Percentiles rank a stretch among this genome's conserved stretches.
Evolutionary conservation across 257 asterid genomes (phyloP).

Genomic region (Galeopsis tetrahit): DNA sequence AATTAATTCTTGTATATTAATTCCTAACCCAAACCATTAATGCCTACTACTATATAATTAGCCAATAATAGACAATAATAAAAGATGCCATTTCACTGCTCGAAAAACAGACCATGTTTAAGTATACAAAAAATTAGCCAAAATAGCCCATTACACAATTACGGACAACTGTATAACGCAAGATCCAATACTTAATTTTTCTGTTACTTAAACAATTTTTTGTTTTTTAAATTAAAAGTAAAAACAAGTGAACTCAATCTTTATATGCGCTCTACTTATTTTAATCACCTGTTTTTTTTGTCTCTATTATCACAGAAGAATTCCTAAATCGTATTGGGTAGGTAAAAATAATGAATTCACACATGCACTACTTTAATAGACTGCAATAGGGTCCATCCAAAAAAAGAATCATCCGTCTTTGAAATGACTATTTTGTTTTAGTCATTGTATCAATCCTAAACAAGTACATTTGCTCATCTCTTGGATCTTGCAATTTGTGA

Average conservation of each 20-base stretch:
- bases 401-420: not conserved
- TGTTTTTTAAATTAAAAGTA: too few relatives aligned
- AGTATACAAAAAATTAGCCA: conserved; percentile 21
- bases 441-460: conserved; percentile 1
- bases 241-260: conserved; percentile 4
- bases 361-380: conserved; percentile 21
- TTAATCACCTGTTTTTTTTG: conserved; percentile 40
- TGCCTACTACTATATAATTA: not conserved
- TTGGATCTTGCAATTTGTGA: conserved; percentile 36
- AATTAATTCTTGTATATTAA: too few relatives aligned
- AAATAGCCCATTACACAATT: conserved; percentile 24
- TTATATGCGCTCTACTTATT: conserved; percentile 22
- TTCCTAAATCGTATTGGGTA: conserved; percentile 22
- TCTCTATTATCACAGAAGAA: conserved; percentile 37
- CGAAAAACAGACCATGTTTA: conserved; percentile 27
- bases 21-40: too few relatives aligned
- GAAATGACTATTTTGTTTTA: not conserved
- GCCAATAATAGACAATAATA: conserved; percentile 32
- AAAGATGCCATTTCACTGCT: conserved; percentile 47
- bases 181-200: conserved; percentile 56
- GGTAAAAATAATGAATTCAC: conserved; percentile 23
- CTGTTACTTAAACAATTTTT: conserved; percentile 20
- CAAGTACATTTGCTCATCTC: conserved; percentile 22
- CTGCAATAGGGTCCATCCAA: conserved; percentile 31
- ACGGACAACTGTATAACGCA: conserved; percentile 50